Conservation (phyloP, 768 basidiomycete genomes). For the Gelatoporia subvermispora region DNA sequence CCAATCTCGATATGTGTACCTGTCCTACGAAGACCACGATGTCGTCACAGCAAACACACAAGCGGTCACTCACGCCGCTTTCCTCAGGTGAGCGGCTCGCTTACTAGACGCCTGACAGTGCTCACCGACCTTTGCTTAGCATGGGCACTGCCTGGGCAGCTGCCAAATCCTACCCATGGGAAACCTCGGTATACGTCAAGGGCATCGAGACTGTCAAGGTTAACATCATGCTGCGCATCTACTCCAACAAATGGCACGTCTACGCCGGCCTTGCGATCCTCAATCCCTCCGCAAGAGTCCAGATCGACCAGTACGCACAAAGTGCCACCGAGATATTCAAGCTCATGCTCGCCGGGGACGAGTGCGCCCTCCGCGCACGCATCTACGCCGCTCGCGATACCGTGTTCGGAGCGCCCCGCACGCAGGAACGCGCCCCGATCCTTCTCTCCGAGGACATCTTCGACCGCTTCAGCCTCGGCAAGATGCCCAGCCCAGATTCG, state of each 20-base stretch:
- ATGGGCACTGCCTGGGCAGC: slow-evolving; percentile 98
- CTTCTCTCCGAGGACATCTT: slow-evolving; percentile 80
- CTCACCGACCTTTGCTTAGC: slow-evolving; percentile 44
- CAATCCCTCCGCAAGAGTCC: slow-evolving; percentile 82
- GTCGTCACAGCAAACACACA: slow-evolving; percentile 96
- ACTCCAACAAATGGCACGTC: slow-evolving; percentile 97
- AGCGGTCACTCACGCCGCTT: slow-evolving; percentile 96
- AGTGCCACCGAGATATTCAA: slow-evolving; percentile 90
- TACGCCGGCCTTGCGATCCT: slow-evolving; percentile 98
- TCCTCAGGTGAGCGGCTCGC: slow-evolving; percentile 63
- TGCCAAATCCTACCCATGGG: slow-evolving; percentile 85
- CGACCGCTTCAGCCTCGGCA: slow-evolving; percentile 84
- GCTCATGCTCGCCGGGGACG: slow-evolving; percentile 73
- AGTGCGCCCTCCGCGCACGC: slow-evolving; percentile 56
- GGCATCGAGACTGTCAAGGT: slow-evolving; percentile 98
- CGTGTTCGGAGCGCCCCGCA: slow-evolving; percentile 58
- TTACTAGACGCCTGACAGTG: background rate
- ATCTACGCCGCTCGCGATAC: slow-evolving; percentile 67
- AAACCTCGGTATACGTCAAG: slow-evolving; percentile 89
- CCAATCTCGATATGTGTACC: slow-evolving; percentile 80
- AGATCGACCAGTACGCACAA: slow-evolving; percentile 89
- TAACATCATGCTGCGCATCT: slow-evolving; percentile 94
- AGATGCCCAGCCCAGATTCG: slow-evolving; percentile 17
- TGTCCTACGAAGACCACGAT: slow-evolving; percentile 97
- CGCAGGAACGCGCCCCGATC: slow-evolving; percentile 50